Evolutionary conservation across 108 stramenopile species (phyloP).

Genomic region (Nannochloropsis granulata): DNA sequence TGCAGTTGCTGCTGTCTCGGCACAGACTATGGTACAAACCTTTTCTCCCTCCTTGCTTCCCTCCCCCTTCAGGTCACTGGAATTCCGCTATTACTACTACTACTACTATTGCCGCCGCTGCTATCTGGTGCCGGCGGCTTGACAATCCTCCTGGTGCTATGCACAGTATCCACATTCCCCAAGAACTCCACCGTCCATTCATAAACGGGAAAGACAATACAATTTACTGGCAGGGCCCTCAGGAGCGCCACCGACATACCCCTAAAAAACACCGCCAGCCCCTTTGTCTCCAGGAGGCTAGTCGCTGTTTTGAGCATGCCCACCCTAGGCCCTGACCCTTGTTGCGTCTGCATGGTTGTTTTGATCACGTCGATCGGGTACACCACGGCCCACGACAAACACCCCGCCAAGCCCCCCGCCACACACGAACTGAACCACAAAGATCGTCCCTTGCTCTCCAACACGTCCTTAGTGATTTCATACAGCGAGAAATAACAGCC

Average conservation of each 20-base stretch:
- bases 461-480: conserved; percentile 33
- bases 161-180: neutral
- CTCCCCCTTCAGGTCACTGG: too few species aligned
- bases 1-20: too few species aligned
- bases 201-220: conserved; percentile 71
- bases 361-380: conserved; percentile 84
- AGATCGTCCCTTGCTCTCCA: neutral
- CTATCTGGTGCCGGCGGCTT: neutral
- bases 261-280: conserved; percentile 53
- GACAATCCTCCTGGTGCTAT: neutral
- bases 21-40: too few species aligned
- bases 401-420: conserved; percentile 71
- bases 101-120: neutral
- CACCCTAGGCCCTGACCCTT: neutral
- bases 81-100: too few species aligned
- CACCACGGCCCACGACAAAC: conserved; percentile 62
- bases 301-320: neutral
- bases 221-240: conserved; percentile 85
- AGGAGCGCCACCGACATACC: conserved; percentile 64
- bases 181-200: conserved; percentile 34
- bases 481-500: conserved; percentile 75
- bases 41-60: too few species aligned
- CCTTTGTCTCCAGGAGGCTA: neutral
- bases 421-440: conserved; percentile 42
- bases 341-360: conserved; percentile 31